A percentile compares a stretch with the other conserved stretches of the same genome.
Conservation (phyloP, 1,284 basidiomycete genomes). For the Cerioporus squamosus region DNA sequence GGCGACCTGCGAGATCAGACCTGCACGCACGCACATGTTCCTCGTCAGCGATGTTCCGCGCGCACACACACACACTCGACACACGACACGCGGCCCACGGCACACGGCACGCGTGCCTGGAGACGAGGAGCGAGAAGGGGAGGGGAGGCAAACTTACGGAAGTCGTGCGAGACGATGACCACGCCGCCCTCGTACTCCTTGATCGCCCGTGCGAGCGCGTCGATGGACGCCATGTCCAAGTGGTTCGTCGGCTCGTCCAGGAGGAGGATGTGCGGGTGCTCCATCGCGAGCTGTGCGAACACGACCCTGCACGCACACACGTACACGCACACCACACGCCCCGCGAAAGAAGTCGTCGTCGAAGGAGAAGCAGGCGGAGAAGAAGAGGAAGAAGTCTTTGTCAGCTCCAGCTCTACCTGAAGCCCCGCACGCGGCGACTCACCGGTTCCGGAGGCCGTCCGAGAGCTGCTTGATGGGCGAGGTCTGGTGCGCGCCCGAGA, state of each 20-base stretch:
- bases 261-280: slow-evolving; percentile 88
- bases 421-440: no score
- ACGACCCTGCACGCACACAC: slow-evolving; percentile 64
- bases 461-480: slow-evolving; percentile 91
- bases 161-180: slow-evolving; percentile 97
- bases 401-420: no score
- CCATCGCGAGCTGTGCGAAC: slow-evolving; percentile 92
- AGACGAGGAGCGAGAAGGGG: not conserved
- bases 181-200: slow-evolving; percentile 98
- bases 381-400: no score
- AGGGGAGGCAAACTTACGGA: slow-evolving; percentile 62
- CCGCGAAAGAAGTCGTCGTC: not conserved
- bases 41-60: not conserved
- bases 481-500: slow-evolving; percentile 94
- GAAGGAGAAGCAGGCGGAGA: not conserved
- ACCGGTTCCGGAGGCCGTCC: slow-evolving; percentile 96
- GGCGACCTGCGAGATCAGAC: slow-evolving; percentile 93
- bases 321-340: not conserved
- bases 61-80: no score
- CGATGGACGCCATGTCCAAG: slow-evolving; percentile 95
- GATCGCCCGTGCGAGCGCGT: slow-evolving; percentile 93
- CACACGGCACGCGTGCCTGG: slow-evolving; percentile 1
- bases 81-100: no score
- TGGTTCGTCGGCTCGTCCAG: slow-evolving; percentile 94
- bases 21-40: slow-evolving; percentile 37